These are phyloP conservation scores for Arachnomyces sp. DNA, from an alignment of 2,329 filamentous ascomycete species.

Conservation along the genomic window DNA sequence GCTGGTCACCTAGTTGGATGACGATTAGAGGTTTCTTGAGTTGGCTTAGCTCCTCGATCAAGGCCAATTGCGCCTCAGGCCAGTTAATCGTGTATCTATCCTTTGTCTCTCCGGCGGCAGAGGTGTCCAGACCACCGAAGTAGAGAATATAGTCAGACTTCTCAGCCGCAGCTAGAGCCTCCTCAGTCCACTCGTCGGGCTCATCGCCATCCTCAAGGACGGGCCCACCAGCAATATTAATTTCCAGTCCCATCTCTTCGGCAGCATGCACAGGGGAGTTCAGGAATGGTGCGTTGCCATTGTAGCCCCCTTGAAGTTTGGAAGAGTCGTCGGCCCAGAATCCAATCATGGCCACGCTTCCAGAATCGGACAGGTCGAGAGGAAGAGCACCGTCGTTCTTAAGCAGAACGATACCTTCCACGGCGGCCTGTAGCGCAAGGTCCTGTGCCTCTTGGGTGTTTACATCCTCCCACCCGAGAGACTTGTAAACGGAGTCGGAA, in stretches of 20 bases:
- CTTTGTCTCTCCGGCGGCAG: slow-evolving; percentile 21
- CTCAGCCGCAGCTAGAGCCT: slow-evolving; percentile 27
- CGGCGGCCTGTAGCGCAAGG: slow-evolving; percentile 42
- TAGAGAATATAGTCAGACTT: slow-evolving; percentile 21
- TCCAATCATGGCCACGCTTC: slow-evolving; percentile 42
- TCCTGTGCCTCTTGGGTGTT: slow-evolving; percentile 43
- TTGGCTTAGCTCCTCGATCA: slow-evolving; percentile 19
- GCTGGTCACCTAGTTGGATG: slow-evolving; percentile 24
- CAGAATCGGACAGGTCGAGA: slow-evolving; percentile 20
- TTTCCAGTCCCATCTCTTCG: slow-evolving; percentile 20
- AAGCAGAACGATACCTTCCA: slow-evolving; percentile 36
- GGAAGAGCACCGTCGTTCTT: slow-evolving; percentile 41
- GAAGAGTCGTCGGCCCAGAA: slow-evolving; percentile 42
- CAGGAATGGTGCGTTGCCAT: slow-evolving; percentile 44
- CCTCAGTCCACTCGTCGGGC: slow-evolving; percentile 2
- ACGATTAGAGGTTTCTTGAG: slow-evolving; percentile 23
- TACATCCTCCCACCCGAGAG: slow-evolving; percentile 44
- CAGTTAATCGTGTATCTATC: slow-evolving; percentile 24
- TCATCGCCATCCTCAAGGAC: slow-evolving; percentile 25
- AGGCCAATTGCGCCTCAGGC: slow-evolving; percentile 21
- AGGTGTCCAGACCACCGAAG: slow-evolving; percentile 21
- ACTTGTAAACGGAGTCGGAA: slow-evolving; percentile 33
- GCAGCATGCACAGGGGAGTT: slow-evolving; percentile 44
- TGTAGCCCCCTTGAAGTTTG: slow-evolving; percentile 49
- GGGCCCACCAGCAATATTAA: slow-evolving; percentile 12